phyloP scores from a whole-genome alignment of 1,139 yeast species.

The Candida labiduridarum region DNA sequence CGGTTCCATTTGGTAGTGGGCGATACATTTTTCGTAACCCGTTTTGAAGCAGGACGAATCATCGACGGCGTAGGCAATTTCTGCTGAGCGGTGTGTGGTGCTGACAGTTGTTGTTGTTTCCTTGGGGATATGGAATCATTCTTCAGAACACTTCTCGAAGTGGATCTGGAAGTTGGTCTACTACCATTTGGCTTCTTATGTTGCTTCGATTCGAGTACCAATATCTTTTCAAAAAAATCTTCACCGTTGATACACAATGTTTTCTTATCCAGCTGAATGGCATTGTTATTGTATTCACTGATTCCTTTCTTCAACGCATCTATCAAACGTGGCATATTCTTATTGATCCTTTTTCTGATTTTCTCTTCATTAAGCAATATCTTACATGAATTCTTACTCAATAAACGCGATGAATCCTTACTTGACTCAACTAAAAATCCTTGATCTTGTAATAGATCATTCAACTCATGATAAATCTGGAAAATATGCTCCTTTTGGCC shows the following conservation, averaged over 20 bases:
- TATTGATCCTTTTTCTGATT: conserved; percentile 64
- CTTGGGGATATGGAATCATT: conserved; percentile 7
- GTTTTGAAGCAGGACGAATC: conserved; percentile 8
- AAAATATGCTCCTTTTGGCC: conserved; percentile 59
- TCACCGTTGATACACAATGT: conserved; percentile 49
- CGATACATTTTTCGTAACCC: conserved; percentile 8
- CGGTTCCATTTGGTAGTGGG: conserved; percentile 7
- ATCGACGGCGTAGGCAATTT: conserved; percentile 7
- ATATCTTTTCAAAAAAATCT: conserved; percentile 47
- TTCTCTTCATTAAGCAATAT: conserved; percentile 80
- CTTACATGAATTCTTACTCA: conserved; percentile 77
- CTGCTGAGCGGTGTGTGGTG: background rate
- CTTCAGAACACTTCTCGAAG: conserved; percentile 1
- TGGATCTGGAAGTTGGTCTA: conserved; percentile 7
- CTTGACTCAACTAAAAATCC: conserved; percentile 65
- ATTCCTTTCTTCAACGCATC: conserved; percentile 52
- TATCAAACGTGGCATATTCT: conserved; percentile 67
- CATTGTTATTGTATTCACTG: conserved; percentile 44
- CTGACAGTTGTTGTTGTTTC: background rate
- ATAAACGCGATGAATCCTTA: conserved; percentile 77
- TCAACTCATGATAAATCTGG: conserved; percentile 54
- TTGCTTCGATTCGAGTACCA: conserved; percentile 45
- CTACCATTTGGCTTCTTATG: conserved; percentile 6
- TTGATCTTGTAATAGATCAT: conserved; percentile 62
- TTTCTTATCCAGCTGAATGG: conserved; percentile 30